Evolutionary conservation across 345 rosid genomes (phyloP), one percentile per base, ranked within the genome.

Genomic region (Brassica cretica): DNA sequence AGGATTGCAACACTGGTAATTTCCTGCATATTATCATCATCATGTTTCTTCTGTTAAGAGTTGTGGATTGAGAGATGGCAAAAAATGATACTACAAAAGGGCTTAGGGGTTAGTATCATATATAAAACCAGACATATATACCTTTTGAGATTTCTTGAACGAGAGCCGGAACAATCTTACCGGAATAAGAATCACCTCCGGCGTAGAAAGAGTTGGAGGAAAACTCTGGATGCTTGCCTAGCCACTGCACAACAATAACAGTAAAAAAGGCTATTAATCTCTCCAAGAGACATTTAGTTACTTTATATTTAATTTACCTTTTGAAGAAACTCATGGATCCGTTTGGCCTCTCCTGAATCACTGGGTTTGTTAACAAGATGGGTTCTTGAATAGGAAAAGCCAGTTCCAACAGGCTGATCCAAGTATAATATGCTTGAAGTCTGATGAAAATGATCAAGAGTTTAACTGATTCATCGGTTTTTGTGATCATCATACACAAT

Each of bases 181-280:
- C 65, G 18, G 65, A 12, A 61, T 61, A 61, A 61, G 37, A 61
- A 61, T 85, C 90, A 37, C 97, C 93, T 0, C 80, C 73, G 0
- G 88, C 49, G 49, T 86, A 92, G 18, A 92, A 6, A 2, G 86
- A 87, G 71, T 80, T 87, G 10, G 86, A 80, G 33, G 66, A 70
- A 72, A 90, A 87, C 15, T 86, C 86, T 5, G 84, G 87, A 75
- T 86, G 94, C 56, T 76, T 81, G 37, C 12, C 68, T 66, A 61
- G 37, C 65, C 65, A 61, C 65, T 61, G 65, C 37, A 27, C 10
- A 12, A 25, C 0, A 60, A 46, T 14, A 3, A 46, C 55, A 46
- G 3, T 11, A 4, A 44, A 11, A 44, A 14, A 46, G 6, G 15
- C 53, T 12, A 12, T 12, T 14, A 46, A 10, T 44, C 51, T 44